Percentiles rank a stretch among this genome's conserved stretches.
phyloP scores from a whole-genome alignment of 768 basidiomycete species.

The Kwoniella sp. region DNA sequence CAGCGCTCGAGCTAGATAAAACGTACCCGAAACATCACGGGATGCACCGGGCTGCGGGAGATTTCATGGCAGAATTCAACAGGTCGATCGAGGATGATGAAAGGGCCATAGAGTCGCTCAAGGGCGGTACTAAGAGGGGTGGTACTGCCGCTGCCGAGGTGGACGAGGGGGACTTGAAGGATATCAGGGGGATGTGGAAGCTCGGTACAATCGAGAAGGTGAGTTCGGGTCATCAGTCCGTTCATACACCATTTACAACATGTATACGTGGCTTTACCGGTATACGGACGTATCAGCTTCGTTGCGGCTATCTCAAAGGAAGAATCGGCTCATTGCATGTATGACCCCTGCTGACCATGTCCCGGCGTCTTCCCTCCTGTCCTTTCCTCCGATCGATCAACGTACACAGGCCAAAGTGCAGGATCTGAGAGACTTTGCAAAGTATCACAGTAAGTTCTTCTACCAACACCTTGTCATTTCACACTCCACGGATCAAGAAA shows the following conservation, averaged over 20 bases:
- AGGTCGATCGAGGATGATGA: slow-evolving; percentile 67
- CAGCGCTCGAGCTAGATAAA: slow-evolving; percentile 67
- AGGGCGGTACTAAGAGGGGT: slow-evolving; percentile 30
- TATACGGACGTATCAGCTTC: too few species aligned
- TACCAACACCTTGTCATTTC: too few species aligned
- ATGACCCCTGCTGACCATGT: too few species aligned
- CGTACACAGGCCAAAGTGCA: slow-evolving; percentile 39
- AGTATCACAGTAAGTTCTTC: slow-evolving; percentile 39
- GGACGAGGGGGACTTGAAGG: slow-evolving; percentile 68
- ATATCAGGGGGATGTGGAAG: slow-evolving; percentile 70
- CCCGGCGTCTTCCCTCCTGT: too few species aligned
- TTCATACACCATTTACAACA: too few species aligned
- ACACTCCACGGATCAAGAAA: too few species aligned
- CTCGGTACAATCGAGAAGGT: slow-evolving; percentile 70
- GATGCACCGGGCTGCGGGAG: slow-evolving; percentile 73
- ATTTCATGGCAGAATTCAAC: slow-evolving; percentile 73
- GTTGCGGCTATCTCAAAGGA: too few species aligned
- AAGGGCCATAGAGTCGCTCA: slow-evolving; percentile 61
- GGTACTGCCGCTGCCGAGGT: slow-evolving; percentile 45
- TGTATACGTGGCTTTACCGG: too few species aligned
- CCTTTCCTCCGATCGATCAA: too few species aligned
- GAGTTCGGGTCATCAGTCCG: too few species aligned
- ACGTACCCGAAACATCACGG: slow-evolving; percentile 74
- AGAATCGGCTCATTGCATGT: too few species aligned
- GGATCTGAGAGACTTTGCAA: slow-evolving; percentile 43